Evolutionary conservation across 2,329 filamentous ascomycete genomes (phyloP), one percentile per base, ranked within the genome.

Genomic region (Microdochium paspali): DNA sequence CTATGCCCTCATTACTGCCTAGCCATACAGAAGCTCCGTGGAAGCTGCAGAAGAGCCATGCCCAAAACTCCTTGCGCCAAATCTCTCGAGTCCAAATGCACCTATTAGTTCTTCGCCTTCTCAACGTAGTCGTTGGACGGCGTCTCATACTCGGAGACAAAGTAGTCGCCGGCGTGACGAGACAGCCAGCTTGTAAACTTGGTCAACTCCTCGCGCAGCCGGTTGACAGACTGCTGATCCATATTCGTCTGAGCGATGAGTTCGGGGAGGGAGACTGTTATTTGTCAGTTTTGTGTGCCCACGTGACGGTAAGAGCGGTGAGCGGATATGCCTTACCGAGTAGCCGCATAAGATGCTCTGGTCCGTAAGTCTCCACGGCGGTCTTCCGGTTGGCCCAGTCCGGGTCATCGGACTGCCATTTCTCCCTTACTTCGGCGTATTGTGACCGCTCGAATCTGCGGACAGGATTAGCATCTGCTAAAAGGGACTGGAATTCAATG

Each of bases 191-290:
- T 76, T 10, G 85, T 88, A 66, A 98, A 84, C 66, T 90, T 91
- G 55, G 80, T 77, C 15, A 98, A 76, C 64, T 98, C 93, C 58
- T 96, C 89, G 12, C 90, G 84, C 24, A 97, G 79, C 44, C 90
- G 85, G 52, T 84, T 86, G 39, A 95, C 88, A 2, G 90, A 90
- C 63, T 95, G 90, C 46, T 85, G 76, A 60, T 97, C 93, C 90
- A 98, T 95, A 68, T 97, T 97, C 46, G 93, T 98, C 64, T 98
- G 93, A 3, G 90, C 90, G 52, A 97, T 83, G 35, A 97, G 81
- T 62, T 98, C 93, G 1, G 93, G 91, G 56, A 97, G 82, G 1
- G 86, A 85, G 3, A 94, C 91, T 95, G 56, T 6, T 48, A 46
- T 35, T 10, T 44, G 45, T 54, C 48, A 59, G 54, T 24, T 24